These are phyloP conservation scores for Schoenoplectus triqueter DNA, from an alignment of 202 grass and related monocot genomes.

Conservation along the genomic window DNA sequence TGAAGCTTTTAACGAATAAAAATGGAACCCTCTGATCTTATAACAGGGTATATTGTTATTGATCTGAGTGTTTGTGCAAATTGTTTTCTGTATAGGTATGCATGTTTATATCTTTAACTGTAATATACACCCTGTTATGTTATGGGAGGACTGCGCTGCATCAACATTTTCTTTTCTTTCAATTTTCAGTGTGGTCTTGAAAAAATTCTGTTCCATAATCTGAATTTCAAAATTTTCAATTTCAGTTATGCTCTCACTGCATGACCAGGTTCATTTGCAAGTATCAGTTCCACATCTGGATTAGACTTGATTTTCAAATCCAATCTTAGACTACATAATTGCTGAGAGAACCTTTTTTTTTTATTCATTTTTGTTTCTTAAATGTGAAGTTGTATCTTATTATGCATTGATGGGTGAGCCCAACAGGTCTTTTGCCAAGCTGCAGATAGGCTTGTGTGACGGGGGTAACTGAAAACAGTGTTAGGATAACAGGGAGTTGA, in stretches of 20 bases:
- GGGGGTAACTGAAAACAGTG: too few relatives aligned
- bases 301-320: neutral
- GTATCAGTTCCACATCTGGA: neutral
- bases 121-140: slow-evolving; percentile 18
- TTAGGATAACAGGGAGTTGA: too few relatives aligned
- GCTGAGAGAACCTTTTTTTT: neutral
- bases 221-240: neutral
- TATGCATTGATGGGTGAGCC: too few relatives aligned
- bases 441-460: too few relatives aligned
- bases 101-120: neutral
- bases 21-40: neutral
- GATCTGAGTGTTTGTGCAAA: neutral
- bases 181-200: neutral
- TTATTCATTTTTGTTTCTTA: neutral
- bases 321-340: neutral
- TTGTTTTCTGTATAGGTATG: slow-evolving; percentile 15
- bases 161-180: neutral
- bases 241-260: neutral
- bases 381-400: neutral
- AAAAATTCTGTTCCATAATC: neutral
- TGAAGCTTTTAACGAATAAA: slow-evolving; percentile 52
- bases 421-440: too few relatives aligned
- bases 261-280: neutral
- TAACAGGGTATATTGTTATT: neutral
- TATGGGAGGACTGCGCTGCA: neutral